phyloP scores from a whole-genome alignment of 306 rosid genomes.

The Parietaria judaica region DNA sequence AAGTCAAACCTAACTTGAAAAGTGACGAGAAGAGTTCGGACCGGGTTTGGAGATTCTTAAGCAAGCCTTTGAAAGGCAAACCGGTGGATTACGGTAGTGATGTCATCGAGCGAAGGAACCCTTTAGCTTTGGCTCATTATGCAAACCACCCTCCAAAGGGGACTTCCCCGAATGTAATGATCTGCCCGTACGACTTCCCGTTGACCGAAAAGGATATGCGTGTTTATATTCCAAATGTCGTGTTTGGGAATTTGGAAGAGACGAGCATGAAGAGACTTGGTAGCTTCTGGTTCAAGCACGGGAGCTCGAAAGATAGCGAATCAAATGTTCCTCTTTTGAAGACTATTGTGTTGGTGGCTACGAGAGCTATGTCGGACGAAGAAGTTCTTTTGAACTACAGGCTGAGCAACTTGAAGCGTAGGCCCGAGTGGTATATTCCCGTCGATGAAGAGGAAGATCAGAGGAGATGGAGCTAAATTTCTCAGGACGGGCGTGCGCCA shows the following conservation, averaged over 20 bases:
- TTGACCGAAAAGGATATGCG: slow-evolving; percentile 59
- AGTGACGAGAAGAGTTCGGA: slow-evolving; percentile 55
- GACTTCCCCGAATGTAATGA: slow-evolving; percentile 74
- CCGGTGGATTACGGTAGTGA: slow-evolving; percentile 24
- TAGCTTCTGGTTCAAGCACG: slow-evolving; percentile 85
- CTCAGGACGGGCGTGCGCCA: background rate
- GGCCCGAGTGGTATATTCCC: slow-evolving; percentile 71
- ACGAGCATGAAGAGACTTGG: slow-evolving; percentile 64
- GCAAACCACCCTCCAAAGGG: slow-evolving; percentile 83
- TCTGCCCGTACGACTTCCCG: slow-evolving; percentile 91
- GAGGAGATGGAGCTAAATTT: slow-evolving; percentile 72
- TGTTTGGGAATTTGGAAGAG: slow-evolving; percentile 57
- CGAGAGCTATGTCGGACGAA: slow-evolving; percentile 63
- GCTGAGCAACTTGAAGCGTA: slow-evolving; percentile 67
- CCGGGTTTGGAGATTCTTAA: slow-evolving; percentile 55
- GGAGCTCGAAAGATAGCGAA: slow-evolving; percentile 35
- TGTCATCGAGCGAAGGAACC: slow-evolving; percentile 71
- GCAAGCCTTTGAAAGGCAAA: slow-evolving; percentile 66
- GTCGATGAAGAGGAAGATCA: slow-evolving; percentile 90
- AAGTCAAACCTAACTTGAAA: slow-evolving; percentile 16
- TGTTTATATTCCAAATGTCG: slow-evolving; percentile 63
- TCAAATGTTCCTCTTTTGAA: slow-evolving; percentile 47
- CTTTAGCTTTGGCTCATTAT: slow-evolving; percentile 84
- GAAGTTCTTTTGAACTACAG: slow-evolving; percentile 81
- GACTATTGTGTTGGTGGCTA: slow-evolving; percentile 68